A percentile compares a stretch with the other conserved stretches of the same genome.
These are phyloP conservation scores for Vishniacozyma victoriae DNA, from an alignment of 768 basidiomycete species.

Conservation along the genomic window DNA sequence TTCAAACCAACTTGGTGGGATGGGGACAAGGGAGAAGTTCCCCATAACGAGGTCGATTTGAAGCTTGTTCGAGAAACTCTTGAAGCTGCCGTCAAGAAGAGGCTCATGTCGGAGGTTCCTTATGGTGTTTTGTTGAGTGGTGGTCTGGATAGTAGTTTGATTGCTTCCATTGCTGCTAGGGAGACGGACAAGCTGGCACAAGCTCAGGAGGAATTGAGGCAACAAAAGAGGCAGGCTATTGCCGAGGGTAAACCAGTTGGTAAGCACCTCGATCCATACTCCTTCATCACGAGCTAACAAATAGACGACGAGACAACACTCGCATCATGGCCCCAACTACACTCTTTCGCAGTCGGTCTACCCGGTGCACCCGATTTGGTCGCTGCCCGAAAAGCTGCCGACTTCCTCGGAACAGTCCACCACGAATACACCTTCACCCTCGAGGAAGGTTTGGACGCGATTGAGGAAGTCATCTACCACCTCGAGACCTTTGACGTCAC, in stretches of 20 bases:
- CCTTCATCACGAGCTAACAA: slow-evolving; percentile 1
- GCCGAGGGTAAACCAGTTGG: slow-evolving; percentile 27
- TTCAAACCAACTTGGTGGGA: slow-evolving; percentile 85
- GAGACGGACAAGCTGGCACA: slow-evolving; percentile 88
- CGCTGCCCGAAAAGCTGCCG: slow-evolving; percentile 88
- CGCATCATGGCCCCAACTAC: slow-evolving; percentile 87
- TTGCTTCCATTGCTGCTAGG: slow-evolving; percentile 86
- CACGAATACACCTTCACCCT: slow-evolving; percentile 98
- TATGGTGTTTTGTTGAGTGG: slow-evolving; percentile 95
- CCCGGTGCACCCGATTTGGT: slow-evolving; percentile 90
- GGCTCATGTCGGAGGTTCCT: slow-evolving; percentile 96
- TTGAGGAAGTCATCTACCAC: slow-evolving; percentile 95
- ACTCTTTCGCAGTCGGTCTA: slow-evolving; percentile 95
- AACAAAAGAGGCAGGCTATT: slow-evolving; percentile 47
- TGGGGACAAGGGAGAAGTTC: slow-evolving; percentile 65
- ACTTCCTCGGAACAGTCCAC: slow-evolving; percentile 87
- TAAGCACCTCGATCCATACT: slow-evolving; percentile 8
- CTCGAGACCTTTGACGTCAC: slow-evolving; percentile 99
- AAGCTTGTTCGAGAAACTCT: slow-evolving; percentile 69
- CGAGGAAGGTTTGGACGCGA: slow-evolving; percentile 93
- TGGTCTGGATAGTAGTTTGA: slow-evolving; percentile 90
- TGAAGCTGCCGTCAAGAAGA: slow-evolving; percentile 86
- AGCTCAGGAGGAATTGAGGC: slow-evolving; percentile 67
- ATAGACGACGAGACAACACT: slow-evolving; percentile 53
- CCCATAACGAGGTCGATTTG: slow-evolving; percentile 59